Percentiles rank a stretch among this genome's conserved stretches.
Evolutionary conservation across 1,284 basidiomycete genomes (phyloP).

Genomic region (Leccinum griseonigrum): DNA sequence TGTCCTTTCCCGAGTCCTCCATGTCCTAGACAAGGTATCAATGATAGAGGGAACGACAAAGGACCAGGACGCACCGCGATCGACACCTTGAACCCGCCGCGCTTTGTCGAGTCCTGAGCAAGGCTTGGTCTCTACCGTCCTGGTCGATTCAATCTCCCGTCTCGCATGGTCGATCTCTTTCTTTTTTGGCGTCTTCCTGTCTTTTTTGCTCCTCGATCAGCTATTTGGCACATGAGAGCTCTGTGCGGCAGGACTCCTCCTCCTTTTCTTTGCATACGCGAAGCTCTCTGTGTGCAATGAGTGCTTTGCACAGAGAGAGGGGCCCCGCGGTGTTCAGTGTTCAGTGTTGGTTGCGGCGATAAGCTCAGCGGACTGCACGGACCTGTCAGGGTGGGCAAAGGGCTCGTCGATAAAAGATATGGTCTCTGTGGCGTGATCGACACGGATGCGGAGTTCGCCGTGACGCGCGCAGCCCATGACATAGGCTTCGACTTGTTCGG

Average conservation of each 20-base stretch:
- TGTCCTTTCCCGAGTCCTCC: constrained; percentile 44
- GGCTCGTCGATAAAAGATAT: constrained; percentile 32
- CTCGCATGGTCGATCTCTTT: constrained; percentile 79
- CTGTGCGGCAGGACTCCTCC: constrained; percentile 79
- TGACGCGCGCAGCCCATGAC: constrained; percentile 89
- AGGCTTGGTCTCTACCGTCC: neutral
- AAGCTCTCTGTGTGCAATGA: neutral
- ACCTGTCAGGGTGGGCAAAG: constrained; percentile 34
- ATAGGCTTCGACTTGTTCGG: constrained; percentile 86
- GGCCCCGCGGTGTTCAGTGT: no score
- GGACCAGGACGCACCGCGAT: constrained; percentile 58
- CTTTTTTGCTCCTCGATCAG: constrained; percentile 69
- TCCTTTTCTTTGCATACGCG: neutral
- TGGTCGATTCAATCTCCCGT: constrained; percentile 73
- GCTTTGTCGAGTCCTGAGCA: neutral
- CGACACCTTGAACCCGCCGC: constrained; percentile 44
- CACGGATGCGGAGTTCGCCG: constrained; percentile 77
- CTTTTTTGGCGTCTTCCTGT: constrained; percentile 67
- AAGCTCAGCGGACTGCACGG: no score
- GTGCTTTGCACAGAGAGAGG: neutral
- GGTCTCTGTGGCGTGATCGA: no score
- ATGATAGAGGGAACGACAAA: constrained; percentile 1
- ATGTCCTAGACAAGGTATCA: constrained; percentile 47
- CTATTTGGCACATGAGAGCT: constrained; percentile 67
- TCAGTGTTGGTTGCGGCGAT: constrained; percentile 36